Evolutionary conservation across 495 filamentous ascomycete species (phyloP), one percentile per base, ranked within the genome.

Genomic region (Bacidia rubella): DNA sequence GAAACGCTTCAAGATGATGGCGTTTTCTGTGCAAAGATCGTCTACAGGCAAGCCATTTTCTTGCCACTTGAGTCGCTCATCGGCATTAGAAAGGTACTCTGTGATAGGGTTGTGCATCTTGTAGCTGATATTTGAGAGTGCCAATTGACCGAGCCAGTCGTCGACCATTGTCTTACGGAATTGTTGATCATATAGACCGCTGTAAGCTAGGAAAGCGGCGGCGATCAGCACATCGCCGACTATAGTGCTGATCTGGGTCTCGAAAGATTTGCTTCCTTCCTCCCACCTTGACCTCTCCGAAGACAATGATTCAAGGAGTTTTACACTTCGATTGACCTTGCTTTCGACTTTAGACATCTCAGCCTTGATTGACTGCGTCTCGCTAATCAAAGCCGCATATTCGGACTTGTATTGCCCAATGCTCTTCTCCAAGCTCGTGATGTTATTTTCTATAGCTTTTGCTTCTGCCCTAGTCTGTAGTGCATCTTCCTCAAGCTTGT

Each of bases 1-100:
- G 78, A 95, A 99, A 39, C 90, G 77, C 71, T 95, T 90, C 50
- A 99, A 74, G 55, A 99, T 82, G 59, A 99, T 96, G 49, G 92
- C 92, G 61, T 99, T 99, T 64, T 99, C 92, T 0, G 92, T 99
- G 72, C 93, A 97, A 25, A 99, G 79, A 62, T 99, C 93, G 62
- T 99, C 92, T n/a, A 96, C 93, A 10, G 92, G 92, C 24, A 99
- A 72, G n/a, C 84, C 83, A 64, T 96, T 82, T 51, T 84, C 82
- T 70, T 97, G 93, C 92, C 92, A 99, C 42, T 81, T 76, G 35
- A 97, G 76, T 54, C 93, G 79, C 68, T 97, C 90, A 63, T 99
- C 92, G 7, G 92, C 92, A 47, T 90, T 94, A 4, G 92, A 99
- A 29, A 99, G 75, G 63, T 96, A 97, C 64, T 97, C 92, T 0